Conservation (phyloP, 345 rosid species). For the Syzygium oleosum region DNA sequence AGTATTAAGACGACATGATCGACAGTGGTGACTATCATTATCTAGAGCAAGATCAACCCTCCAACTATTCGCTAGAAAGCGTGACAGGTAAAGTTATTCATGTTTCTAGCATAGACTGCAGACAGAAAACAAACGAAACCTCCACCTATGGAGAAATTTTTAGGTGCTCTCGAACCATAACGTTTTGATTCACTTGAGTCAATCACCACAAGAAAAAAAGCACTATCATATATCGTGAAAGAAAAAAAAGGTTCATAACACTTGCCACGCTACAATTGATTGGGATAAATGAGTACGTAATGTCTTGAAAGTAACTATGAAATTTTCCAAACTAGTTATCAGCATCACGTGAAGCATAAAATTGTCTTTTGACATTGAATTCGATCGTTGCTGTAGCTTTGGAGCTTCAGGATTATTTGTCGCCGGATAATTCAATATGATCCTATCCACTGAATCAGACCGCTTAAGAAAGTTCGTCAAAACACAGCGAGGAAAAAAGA, state of each 20-base stretch:
- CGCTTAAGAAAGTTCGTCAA: neutral
- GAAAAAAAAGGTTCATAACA: neutral
- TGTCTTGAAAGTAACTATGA: neutral
- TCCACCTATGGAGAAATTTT: too few species aligned
- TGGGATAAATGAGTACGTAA: neutral
- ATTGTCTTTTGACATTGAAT: neutral
- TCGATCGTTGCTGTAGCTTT: neutral
- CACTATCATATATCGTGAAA: rapidly evolving
- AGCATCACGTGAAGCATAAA: neutral
- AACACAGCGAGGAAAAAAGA: neutral
- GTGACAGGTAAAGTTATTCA: too few species aligned
- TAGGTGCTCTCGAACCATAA: neutral
- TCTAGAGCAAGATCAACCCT: too few species aligned
- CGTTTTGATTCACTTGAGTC: neutral
- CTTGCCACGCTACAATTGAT: neutral
- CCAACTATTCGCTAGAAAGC: too few species aligned
- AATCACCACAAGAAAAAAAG: neutral
- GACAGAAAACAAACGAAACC: too few species aligned
- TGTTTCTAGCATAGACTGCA: too few species aligned
- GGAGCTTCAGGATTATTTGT: neutral
- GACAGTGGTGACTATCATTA: too few species aligned
- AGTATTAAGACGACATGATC: too few species aligned
- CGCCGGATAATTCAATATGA: neutral
- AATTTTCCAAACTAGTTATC: neutral
- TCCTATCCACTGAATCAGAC: neutral